Base-by-base conservation (phyloP, 495 filamentous ascomycete genomes). In the Physcia stellaris region DNA sequence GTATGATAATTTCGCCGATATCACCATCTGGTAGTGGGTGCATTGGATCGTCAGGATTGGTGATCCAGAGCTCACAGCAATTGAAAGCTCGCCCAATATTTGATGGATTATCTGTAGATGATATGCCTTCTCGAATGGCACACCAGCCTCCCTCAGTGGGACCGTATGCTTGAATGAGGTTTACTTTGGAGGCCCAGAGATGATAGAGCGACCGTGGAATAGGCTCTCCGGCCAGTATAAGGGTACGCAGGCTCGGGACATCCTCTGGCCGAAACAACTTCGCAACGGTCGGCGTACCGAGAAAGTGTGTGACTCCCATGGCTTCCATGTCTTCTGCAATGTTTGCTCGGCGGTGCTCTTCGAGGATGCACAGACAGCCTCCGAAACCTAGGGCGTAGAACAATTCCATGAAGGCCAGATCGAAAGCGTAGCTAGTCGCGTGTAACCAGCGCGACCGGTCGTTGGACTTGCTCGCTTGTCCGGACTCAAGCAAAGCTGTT, bases 111-210 rank as follows among this genome's bases (percentile, higher is more conserved):
- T n/a, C n/a, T n/a, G n/a, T n/a, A 19, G 53, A 56, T 0, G 73
- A 37, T 13, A 45, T 31, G 12, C 35, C 39, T 3, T 41, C 23
- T 19, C 30, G 21, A 6, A 54, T 54, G 1, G 51, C 43, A 4
- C 54, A 53, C 17, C 63, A 53, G 35, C 47, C 45, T 38, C 58
- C 64, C 46, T 79, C 75, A 0, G 65, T 70, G 2, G 74, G 75
- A 0, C 75, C 75, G 37, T 80, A 80, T 0, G 59, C 70, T 40
- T 74, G 75, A 20, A 77, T 56, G 0, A 77, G 37, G n/a, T 54
- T 56, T 0, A 71, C 52, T 2, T 53, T 45, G 18, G 66, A 56
- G 11, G 59, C 67, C 77, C 75, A 80, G 32, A 67, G 68, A 1
- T 52, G 56, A 6, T 73, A 59, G 38, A 68, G 58, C 12, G 70